A percentile compares a stretch with the other conserved stretches of the same genome.
Evolutionary conservation across 2,329 filamentous ascomycete species (phyloP).

Genomic region (Phialophora expanda): DNA sequence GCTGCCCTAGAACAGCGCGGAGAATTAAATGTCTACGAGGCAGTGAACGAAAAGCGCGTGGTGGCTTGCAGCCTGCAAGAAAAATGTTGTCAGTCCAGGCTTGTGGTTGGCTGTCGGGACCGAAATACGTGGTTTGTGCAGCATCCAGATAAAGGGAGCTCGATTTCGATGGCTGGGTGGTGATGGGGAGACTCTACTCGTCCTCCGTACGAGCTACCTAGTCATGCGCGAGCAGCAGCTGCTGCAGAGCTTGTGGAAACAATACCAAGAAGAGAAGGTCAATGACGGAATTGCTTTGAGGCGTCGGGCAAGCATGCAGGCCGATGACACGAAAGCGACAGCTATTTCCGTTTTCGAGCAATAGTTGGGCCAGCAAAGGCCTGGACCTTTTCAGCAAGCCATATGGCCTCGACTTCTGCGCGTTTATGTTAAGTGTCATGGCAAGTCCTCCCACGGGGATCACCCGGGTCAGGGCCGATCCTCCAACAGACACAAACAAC

Average conservation of each 20-base stretch:
- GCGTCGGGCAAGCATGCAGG: constrained; percentile 2
- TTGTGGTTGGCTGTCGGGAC: neutral
- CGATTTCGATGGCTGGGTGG: neutral
- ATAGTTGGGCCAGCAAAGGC: neutral
- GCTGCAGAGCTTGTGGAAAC: neutral
- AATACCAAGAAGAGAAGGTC: neutral
- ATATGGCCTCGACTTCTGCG: neutral
- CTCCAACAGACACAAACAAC: neutral
- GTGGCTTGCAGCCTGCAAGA: neutral
- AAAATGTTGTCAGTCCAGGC: neutral
- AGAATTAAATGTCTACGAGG: neutral
- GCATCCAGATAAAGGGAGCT: neutral
- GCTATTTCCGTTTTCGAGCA: constrained; percentile 1
- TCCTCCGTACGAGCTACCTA: no score
- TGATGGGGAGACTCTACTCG: neutral
- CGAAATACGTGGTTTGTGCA: neutral
- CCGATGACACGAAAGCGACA: constrained; percentile 2
- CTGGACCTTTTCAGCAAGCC: neutral
- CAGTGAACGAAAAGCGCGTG: neutral
- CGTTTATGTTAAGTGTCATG: neutral
- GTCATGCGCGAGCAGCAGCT: neutral
- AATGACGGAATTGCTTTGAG: constrained; percentile 6
- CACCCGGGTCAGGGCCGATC: neutral
- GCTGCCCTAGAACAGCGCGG: neutral
- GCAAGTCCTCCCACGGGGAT: neutral